Evolutionary conservation across 2,329 filamentous ascomycete genomes (phyloP).

Genomic region (Zopfia rhizophila): DNA sequence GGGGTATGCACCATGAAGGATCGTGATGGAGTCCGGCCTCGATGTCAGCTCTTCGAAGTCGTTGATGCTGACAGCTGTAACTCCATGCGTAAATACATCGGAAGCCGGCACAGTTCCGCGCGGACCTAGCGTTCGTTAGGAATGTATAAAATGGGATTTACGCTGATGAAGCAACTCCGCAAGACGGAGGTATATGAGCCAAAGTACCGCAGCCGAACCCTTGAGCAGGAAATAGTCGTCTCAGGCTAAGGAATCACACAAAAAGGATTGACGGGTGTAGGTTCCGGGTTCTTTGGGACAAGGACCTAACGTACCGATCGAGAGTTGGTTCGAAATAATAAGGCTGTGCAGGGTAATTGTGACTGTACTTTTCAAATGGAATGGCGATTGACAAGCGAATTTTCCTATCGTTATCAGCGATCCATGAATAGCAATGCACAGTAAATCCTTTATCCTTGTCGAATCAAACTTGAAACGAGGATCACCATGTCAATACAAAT

Average conservation of each 20-base stretch:
- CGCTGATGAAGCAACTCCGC: conserved; percentile 3
- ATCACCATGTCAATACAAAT: conserved; percentile 25
- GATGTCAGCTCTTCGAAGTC: conserved; percentile 19
- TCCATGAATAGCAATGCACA: conserved; percentile 11
- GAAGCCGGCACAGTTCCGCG: conserved; percentile 18
- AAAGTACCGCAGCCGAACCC: conserved; percentile 10
- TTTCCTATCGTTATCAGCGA: conserved; percentile 30
- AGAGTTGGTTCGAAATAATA: not conserved
- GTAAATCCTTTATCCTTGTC: conserved; percentile 21
- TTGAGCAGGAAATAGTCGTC: not conserved
- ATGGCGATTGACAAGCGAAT: conserved; percentile 17
- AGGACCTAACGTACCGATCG: conserved; percentile 5
- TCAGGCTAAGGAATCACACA: not conserved
- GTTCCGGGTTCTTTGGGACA: conserved; percentile 10
- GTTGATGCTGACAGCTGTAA: not conserved
- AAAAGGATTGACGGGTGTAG: conserved; percentile 2
- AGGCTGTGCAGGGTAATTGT: conserved; percentile 1
- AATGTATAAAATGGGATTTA: too few species aligned
- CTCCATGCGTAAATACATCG: conserved; percentile 24
- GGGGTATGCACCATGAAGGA: conserved; percentile 10
- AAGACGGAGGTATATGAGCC: conserved; percentile 14
- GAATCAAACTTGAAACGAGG: conserved; percentile 24
- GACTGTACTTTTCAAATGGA: conserved; percentile 2
- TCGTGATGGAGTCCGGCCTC: conserved; percentile 17
- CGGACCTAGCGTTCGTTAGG: conserved; percentile 14